A percentile compares a stretch with the other conserved stretches of the same genome.
Conservation (phyloP, 768 basidiomycete species). For the Vararia minispora region DNA sequence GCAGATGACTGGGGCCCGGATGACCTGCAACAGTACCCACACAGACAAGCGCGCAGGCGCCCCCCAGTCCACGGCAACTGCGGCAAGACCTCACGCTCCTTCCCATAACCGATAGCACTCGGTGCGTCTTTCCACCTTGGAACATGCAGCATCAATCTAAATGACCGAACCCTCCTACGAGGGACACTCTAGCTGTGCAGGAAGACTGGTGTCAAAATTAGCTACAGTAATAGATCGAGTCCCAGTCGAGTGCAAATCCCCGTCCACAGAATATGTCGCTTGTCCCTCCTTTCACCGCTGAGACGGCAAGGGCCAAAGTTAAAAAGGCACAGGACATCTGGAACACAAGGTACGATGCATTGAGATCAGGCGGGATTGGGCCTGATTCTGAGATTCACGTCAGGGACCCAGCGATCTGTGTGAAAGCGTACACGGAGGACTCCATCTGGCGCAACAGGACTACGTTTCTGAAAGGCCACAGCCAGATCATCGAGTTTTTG, state of each 20-base stretch:
- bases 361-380: slow-evolving; percentile 9
- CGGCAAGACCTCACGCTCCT: too few species aligned
- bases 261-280: slow-evolving; percentile 27
- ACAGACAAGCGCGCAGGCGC: too few species aligned
- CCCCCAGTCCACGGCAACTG: too few species aligned
- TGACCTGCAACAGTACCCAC: too few species aligned
- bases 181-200: too few species aligned
- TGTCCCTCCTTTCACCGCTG: slow-evolving; percentile 21
- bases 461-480: slow-evolving; percentile 32
- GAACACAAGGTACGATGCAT: slow-evolving; percentile 31
- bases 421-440: slow-evolving; percentile 15
- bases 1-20: too few species aligned
- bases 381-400: not conserved
- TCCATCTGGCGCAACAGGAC: slow-evolving; percentile 48
- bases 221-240: slow-evolving; percentile 21
- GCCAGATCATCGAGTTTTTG: slow-evolving; percentile 34
- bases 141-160: too few species aligned
- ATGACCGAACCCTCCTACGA: too few species aligned
- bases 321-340: slow-evolving; percentile 40
- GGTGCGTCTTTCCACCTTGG: too few species aligned
- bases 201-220: too few species aligned
- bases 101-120: too few species aligned
- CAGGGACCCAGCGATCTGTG: slow-evolving; percentile 6
- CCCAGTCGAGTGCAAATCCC: slow-evolving; percentile 22
- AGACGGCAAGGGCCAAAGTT: slow-evolving; percentile 31